Percentiles rank a stretch among this genome's conserved stretches.
phyloP scores from a whole-genome alignment of 768 basidiomycete genomes.

The Tulasnella sp. region DNA sequence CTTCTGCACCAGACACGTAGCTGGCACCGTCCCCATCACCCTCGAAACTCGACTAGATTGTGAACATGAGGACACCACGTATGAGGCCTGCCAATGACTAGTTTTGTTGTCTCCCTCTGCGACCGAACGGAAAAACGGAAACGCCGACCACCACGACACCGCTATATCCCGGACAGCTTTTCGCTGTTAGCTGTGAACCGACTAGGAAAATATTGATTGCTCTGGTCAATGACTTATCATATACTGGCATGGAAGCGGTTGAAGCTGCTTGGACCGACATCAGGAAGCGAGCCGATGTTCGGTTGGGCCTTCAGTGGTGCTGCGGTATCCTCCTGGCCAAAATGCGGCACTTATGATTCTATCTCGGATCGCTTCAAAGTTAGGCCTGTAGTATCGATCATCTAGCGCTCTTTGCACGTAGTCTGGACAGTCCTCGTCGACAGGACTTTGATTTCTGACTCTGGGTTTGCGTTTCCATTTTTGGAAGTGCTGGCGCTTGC shows the following conservation, averaged over 20 bases:
- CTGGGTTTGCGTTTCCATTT: neutral
- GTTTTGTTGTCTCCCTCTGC: neutral
- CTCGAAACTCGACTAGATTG: neutral
- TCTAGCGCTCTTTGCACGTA: neutral
- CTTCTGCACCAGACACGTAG: neutral
- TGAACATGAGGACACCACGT: neutral
- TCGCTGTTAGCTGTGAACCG: neutral
- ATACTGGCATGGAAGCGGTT: neutral
- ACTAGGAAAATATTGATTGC: neutral
- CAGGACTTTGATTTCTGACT: neutral
- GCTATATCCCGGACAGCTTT: neutral
- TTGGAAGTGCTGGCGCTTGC: neutral
- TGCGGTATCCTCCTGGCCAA: neutral
- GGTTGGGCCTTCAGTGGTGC: neutral
- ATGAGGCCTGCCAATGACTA: neutral
- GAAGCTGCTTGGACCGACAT: neutral
- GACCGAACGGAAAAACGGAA: neutral
- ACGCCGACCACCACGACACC: neutral
- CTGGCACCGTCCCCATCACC: neutral
- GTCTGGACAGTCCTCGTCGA: neutral
- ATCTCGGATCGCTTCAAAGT: neutral
- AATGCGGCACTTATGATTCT: neutral
- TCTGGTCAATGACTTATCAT: neutral
- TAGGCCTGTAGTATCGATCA: neutral
- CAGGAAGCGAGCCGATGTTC: neutral